Base-by-base conservation (phyloP, 345 rosid genomes). In the Gossypium ekmanianum region DNA sequence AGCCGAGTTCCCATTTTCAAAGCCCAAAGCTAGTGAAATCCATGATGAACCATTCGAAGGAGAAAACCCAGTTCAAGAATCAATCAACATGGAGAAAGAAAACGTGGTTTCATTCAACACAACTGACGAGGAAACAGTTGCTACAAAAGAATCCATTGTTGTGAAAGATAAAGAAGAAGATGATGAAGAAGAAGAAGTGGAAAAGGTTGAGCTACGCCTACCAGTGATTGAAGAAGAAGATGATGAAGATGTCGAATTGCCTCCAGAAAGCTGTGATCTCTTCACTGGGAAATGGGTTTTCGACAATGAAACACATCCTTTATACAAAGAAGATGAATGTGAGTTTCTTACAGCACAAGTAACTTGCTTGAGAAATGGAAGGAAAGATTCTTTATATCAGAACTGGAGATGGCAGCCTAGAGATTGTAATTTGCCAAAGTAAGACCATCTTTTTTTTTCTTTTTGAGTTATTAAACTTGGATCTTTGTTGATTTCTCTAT, bases 321-420 rank as follows among this genome's bases (percentile, higher is more conserved):
- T 95, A 78, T 95, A 93, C 75, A 87, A 85, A 73, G 99, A 95
- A 67, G 91, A 90, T 0, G 86, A 91, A 43, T 95, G 99, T 44
- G 88, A 90, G 82, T 91, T 89, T 41, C 84, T 95, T 22, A 88
- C 97, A 0, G 88, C 90, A 11, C 98, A 93, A 75, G 94, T 93
- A 12, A 93, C 97, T 68, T 95, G 99, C 72, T 54, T 93, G 79
- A 90, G 92, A 80, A 95, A 93, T 70, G 99, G 98, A 64, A 91
- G 99, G 68, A 84, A 89, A 75, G 92, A 95, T 76, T 89, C 97
- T 45, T 0, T 76, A 82, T 95, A 83, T 52, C 99, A 95, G 88
- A 89, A 85, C 6, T 95, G 99, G 99, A 93, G 87, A 87, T 95
- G 98, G 99, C 90, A 95, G 74, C 98, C 99, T 7, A 87, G 81